Base-by-base conservation (phyloP, 768 basidiomycete genomes). In the Hortiboletus campestris region DNA sequence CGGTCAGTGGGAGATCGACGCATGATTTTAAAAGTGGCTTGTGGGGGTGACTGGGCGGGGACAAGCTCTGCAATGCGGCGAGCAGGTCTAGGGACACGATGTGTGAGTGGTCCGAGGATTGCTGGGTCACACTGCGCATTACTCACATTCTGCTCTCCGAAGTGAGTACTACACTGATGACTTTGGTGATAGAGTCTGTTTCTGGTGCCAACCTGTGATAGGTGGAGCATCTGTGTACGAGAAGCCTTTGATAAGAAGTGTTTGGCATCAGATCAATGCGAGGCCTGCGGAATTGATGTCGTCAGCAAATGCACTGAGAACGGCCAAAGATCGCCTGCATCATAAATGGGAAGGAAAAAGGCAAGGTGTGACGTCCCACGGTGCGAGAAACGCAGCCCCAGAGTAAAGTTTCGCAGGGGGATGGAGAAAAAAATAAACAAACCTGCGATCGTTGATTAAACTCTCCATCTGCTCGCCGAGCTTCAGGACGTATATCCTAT, bases 21-120 rank as follows among this genome's bases (percentile, higher is more conserved):
- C 90, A 94, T 94, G 63, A 94, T 94, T 79, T 92, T 88, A 65
- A 94, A 88, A 19, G 90, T 80, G n/a, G 88, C 89, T 32, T 85
- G 86, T 0, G 84, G 67, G 6, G 84, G 72, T 17, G 82, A 77
- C 66, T 91, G 90, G 5, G 83, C 77, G 22, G 91, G 91, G 9
- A 92, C 88, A 22, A 94, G 81, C 46, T 92, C 91, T 56, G 79
- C 79, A 50, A 94, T 77, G 51, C 87, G 79, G 41, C 87, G 82
- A 34, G 74, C 49, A 60, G 91, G 91, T 60, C 91, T 94, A 61
- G 13, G 59, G 14, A 52, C 10, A 56, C 22, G 35, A 50, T 50
- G 57, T 56, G 66, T 64, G 41, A 67, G 61, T 46, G 13, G 29
- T 32, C 19, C 46, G 25, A 47, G 31, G 32, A 48, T 28, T 14